These are phyloP conservation scores for Globisporangium paddicum DNA, from an alignment of 352 stramenopile genomes.

Conservation along the genomic window DNA sequence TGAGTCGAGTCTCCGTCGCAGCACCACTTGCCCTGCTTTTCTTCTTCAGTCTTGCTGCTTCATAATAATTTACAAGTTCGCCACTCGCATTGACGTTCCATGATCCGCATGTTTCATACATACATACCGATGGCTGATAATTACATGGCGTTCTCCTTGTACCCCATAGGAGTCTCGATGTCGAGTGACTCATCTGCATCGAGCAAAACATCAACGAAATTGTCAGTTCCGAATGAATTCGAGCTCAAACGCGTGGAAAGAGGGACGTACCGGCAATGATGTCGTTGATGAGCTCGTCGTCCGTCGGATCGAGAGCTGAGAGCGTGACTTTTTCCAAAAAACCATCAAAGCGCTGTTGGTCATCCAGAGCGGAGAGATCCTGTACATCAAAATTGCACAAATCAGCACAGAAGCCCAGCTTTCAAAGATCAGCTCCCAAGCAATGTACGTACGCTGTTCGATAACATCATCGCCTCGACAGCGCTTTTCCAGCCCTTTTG, in stretches of 20 bases:
- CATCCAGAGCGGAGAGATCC: conserved; percentile 47
- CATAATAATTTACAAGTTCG: conserved; percentile 15
- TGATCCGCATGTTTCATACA: conserved; percentile 3
- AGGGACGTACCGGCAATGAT: conserved; percentile 12
- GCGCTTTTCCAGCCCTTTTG: conserved; percentile 87
- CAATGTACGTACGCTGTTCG: conserved; percentile 45
- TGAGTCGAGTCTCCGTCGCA: neutral
- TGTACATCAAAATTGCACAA: conserved; percentile 9
- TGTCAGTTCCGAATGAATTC: neutral
- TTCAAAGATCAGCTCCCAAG: neutral
- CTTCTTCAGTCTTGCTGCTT: neutral
- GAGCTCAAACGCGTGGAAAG: neutral
- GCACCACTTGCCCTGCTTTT: neutral
- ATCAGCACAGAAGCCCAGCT: neutral
- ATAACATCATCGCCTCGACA: conserved; percentile 81
- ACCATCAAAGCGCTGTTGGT: conserved; percentile 58
- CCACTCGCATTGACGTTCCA: neutral
- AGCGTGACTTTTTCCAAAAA: conserved; percentile 60
- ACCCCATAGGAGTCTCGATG: conserved; percentile 16
- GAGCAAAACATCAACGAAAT: neutral
- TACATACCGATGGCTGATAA: neutral
- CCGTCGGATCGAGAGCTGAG: conserved; percentile 53
- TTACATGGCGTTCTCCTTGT: neutral
- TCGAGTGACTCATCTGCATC: conserved; percentile 18
- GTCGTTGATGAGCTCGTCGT: conserved; percentile 38